Base-by-base conservation (phyloP, 768 basidiomycete genomes). In the Auricularia sp. region DNA sequence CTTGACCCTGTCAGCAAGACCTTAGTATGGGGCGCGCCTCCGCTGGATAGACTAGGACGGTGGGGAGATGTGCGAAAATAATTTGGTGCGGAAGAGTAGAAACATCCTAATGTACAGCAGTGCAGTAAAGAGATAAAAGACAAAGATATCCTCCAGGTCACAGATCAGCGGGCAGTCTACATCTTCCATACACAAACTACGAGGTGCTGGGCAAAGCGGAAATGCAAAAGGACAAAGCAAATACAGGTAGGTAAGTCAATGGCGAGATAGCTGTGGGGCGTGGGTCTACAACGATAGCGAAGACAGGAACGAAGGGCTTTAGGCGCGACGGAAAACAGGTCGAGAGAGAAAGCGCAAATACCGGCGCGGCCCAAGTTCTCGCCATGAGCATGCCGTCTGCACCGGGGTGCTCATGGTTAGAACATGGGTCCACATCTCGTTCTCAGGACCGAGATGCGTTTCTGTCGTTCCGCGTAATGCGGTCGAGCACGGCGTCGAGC, bases 11-110 rank as follows among this genome's bases (percentile, higher is more conserved):
- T 77, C 67, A 75, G 73, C 45, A 88, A 86, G 73, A 88, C 86
- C 0, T 68, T 89, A 4, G 82, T 91, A 3, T 88, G 84, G 85
- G 86, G 86, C 37, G 89, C 90, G 34, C 89, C 89, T 4, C 76
- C 85, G 0, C 78, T 90, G 63, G 87, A 90, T 68, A 78, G 80
- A 61, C 70, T 85, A 14, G 87, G 87, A 62, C 81, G 77, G 65
- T 70, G 82, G 68, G 67, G 76, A 42, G 76, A 79, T 33, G 65
- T 63, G 24, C 39, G 21, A 1, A 45, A 58, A 3, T 59, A 18
- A 59, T 29, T 16, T 29, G 29, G 13, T 59, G 21, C 51, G 36
- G 45, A 51, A 42, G 13, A 42, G 39, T 42, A 42, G 39, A 42
- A 42, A 51, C 29, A 59, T 59, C 24, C 29, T 59, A 59, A n/a